Evolutionary conservation across 345 rosid species (phyloP), one percentile per base, ranked within the genome.

Genomic region (Salix dunnii): DNA sequence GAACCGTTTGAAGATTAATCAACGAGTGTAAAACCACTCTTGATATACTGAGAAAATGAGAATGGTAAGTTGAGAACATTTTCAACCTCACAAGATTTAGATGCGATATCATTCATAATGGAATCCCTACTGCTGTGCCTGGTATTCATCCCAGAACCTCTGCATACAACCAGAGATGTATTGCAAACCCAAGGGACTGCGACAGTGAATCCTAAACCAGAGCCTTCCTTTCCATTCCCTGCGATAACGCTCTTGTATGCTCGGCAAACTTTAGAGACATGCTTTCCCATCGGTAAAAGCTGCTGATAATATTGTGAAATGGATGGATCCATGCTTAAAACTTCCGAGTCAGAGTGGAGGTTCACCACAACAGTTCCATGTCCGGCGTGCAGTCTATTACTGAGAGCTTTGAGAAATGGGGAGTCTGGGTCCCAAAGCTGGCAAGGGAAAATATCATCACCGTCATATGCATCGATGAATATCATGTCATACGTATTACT

Each of bases 381-480:
- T 48, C 82, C 77, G 2, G 90, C 88, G 68, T 93, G 92, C 79
- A 95, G 90, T 55, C 58, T 80, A 40, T 84, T 31, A 55, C 87
- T 82, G 18, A 95, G 84, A 67, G 91, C 85, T 76, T 83, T 85
- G 80, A 93, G 87, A 72, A 95, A 91, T 21, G 88, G 87, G 11
- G 92, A 88, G 71, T 86, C 74, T 3, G 90, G 87, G 72, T 93
- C 91, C 99, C 99, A 90, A 1, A 95, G 89, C 76, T 87, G 93
- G 67, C 66, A 84, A 6, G 98, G 97, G 84, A 95, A 95, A 78
- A 95, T 83, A 83, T 90, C 96, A 31, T 90, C 99, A 27, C 98
- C 98, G 16, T 95, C 94, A 80, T 91, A 95, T 61, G 98, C 99
- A 89, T 95, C 99, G 2, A 95, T 86, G 77, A 95, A 93, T 81